Base-by-base conservation (phyloP, 2,329 filamentous ascomycete species). In the Neonectria sp. region DNA sequence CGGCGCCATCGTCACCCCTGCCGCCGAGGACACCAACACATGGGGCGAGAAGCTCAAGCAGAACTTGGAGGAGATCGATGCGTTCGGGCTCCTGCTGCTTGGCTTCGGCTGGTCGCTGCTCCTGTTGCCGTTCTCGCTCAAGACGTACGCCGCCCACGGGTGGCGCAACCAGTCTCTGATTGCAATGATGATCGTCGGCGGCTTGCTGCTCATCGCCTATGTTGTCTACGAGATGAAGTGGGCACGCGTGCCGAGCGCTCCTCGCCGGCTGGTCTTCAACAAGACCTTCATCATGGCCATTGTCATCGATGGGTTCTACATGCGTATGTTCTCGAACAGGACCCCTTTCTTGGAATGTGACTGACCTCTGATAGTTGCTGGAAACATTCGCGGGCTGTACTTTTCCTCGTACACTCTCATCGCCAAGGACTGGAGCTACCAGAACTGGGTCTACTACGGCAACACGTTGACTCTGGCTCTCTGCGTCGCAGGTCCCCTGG, bases 71-170 rank as follows among this genome's bases (percentile, higher is more conserved):
- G 76, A 77, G 51, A 77, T 77, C 46, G 76, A 78, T 52, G 73
- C 76, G 1, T 69, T 77, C 52, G 86, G 86, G 3, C 76, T 84
- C 2, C 55, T 85, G 17, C 77, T 88, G 1, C 82, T 88, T 37
- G 82, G 80, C 24, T 82, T 81, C 35, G 86, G 86, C 0, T 85
- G 86, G 64, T 81, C 83, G 0, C 79, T 93, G 11, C 88, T 94
- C 72, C 82, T 94, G n/a, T 85, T 94, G 3, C 90, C 92, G 0
- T 89, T 94, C 78, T 91, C 85, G 7, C 83, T 94, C 21, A 81
- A 81, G 56, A 79, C 78, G 4, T 80, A 83, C 49, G 82, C 83
- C 59, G 66, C 77, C 2, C 70, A 82, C 31, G 73, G 74, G 3
- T 87, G 84, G 84, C 71, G 71, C 27, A 81, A 81, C n/a, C 77